These are phyloP conservation scores for Chamaecyparis obtusa DNA, from an alignment of 75 land plant genomes.

Conservation along the genomic window DNA sequence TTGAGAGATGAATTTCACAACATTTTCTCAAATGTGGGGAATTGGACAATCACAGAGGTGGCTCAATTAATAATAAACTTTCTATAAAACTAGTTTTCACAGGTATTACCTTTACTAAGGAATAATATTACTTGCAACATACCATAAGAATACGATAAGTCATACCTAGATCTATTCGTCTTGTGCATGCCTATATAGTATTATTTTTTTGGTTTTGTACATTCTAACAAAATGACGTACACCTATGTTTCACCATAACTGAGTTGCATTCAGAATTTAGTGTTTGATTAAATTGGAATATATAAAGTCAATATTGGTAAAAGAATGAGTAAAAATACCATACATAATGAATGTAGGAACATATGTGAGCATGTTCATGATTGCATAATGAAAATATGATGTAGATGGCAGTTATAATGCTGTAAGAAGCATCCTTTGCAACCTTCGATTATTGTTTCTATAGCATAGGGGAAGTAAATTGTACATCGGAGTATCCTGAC, in stretches of 20 bases:
- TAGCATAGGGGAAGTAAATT: too few species aligned
- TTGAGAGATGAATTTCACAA: neutral
- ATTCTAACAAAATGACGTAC: neutral
- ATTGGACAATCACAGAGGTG: neutral
- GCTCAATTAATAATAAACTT: neutral
- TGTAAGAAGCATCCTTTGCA: too few species aligned
- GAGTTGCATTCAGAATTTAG: neutral
- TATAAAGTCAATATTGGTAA: too few species aligned
- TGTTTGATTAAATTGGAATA: neutral
- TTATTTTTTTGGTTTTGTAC: neutral
- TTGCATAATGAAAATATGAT: too few species aligned
- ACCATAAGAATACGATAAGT: neutral
- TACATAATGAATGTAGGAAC: too few species aligned
- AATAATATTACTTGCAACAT: neutral
- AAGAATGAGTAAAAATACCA: too few species aligned
- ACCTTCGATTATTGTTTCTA: too few species aligned
- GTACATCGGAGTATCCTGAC: too few species aligned
- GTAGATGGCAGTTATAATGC: too few species aligned
- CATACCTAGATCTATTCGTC: neutral
- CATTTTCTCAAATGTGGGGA: neutral
- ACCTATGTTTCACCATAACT: neutral
- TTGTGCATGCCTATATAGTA: neutral
- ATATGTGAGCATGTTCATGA: too few species aligned
- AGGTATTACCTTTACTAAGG: neutral
- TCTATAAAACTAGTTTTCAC: neutral